Evolutionary conservation across 2,329 filamentous ascomycete species (phyloP), one percentile per base, ranked within the genome.

Genomic region (Fusarium sp.): DNA sequence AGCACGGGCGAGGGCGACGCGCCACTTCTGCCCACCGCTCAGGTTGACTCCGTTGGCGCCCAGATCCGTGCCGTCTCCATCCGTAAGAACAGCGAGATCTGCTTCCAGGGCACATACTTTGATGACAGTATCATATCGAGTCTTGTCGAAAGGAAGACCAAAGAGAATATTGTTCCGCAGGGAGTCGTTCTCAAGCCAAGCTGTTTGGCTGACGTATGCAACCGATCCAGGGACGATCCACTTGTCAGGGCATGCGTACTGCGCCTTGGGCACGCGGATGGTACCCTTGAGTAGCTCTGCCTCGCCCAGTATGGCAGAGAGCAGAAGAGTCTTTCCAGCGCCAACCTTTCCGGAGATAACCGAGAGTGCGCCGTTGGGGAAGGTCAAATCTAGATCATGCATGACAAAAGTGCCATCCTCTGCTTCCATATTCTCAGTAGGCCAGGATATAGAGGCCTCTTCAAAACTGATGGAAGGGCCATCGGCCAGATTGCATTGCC

Each of bases 11-110:
- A 96, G 91, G 0, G 93, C 93, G 29, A 96, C 87, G 58, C 94
- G 89, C 92, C 93, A 95, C 78, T 93, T 91, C 81, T 97, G 94
- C 0, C 94, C 94, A 71, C 94, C 94, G 72, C 92, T 94, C 10
- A 96, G 84, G 76, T 95, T 95, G 76, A 96, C 93, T 6, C 94
- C 94, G 69, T 95, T 95, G 1, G 93, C 92, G 9, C 94, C 94
- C 62, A 96, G 93, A 75, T 95, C 93, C 0, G 94, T 96, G 40
- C 88, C 81, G 75, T 96, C 93, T 2, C 93, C 93, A 77, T 95
- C 92, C 0, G 88, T 84, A 6, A 96, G 86, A 85, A 93, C 93
- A 11, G 91, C 88, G 27, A 96, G 84, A 75, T 97, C 94, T 77
- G 93, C 93, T 52, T 87, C 87, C 27, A 96, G 80, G 0, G 93